Percentiles rank a stretch among this genome's conserved stretches.
Evolutionary conservation across 1,284 basidiomycete genomes (phyloP).

Genomic region (Ceratobasidium sp.): DNA sequence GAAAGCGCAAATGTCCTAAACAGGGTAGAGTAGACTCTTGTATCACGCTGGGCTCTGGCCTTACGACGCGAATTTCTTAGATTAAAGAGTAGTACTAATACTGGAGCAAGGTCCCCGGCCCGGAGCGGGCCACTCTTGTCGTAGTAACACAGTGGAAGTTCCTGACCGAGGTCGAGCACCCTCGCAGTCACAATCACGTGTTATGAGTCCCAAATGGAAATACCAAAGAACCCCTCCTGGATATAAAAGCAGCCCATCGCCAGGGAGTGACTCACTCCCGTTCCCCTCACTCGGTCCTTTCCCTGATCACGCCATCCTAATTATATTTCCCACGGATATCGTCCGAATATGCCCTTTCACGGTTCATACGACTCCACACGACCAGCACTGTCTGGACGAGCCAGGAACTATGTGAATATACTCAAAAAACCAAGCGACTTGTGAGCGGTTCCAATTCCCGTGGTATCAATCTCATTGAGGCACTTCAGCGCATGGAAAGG

Average conservation of each 20-base stretch:
- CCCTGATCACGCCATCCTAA: too few relatives aligned
- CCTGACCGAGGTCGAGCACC: too few relatives aligned
- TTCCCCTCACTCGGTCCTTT: too few relatives aligned
- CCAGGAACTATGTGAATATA: neutral
- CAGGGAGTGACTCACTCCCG: neutral
- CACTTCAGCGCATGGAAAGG: conserved; percentile 16
- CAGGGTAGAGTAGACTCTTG: too few relatives aligned
- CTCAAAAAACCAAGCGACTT: conserved; percentile 9
- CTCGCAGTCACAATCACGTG: neutral
- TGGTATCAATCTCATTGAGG: neutral
- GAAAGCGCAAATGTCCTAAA: too few relatives aligned
- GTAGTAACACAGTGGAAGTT: too few relatives aligned
- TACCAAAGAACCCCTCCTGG: neutral
- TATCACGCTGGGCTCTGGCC: too few relatives aligned
- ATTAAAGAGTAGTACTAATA: too few relatives aligned
- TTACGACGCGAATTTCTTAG: too few relatives aligned
- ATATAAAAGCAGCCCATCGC: neutral
- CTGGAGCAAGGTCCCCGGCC: too few relatives aligned
- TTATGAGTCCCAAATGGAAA: neutral
- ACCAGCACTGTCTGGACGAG: neutral
- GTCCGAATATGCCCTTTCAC: neutral
- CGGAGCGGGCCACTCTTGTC: too few relatives aligned
- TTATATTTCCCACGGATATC: too few relatives aligned
- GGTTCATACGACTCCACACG: neutral
- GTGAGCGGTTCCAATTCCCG: neutral